phyloP scores from a whole-genome alignment of 345 rosid species.

The Hevea brasiliensis region DNA sequence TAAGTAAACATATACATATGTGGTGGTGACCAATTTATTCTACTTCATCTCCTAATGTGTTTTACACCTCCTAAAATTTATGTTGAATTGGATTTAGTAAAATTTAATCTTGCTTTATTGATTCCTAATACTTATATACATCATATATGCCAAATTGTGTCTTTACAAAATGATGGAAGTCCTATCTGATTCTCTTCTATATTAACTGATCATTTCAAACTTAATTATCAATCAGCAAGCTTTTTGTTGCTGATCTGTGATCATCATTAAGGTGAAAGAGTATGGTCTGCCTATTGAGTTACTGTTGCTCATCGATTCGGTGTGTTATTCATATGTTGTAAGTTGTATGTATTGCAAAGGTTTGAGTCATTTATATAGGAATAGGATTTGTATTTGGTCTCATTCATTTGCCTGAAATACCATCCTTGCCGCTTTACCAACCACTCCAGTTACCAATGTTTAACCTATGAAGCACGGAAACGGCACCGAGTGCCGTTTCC shows the following conservation, averaged over 20 bases:
- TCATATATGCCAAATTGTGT: background rate
- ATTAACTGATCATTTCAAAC: background rate
- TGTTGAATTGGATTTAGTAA: background rate
- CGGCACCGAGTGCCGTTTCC: too few species aligned
- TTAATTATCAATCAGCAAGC: background rate
- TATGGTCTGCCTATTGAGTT: background rate
- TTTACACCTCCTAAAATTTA: background rate
- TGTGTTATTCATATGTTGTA: background rate
- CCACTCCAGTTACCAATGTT: background rate
- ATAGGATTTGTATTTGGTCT: background rate
- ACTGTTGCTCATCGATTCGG: background rate
- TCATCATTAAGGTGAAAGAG: background rate
- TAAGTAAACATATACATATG: slow-evolving; percentile 8
- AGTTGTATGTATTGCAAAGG: background rate
- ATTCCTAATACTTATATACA: background rate
- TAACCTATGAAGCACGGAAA: too few species aligned
- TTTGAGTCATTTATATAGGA: background rate
- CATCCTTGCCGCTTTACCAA: background rate
- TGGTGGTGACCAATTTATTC: slow-evolving; percentile 3
- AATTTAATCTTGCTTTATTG: background rate
- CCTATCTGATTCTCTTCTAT: background rate
- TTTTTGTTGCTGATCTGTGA: background rate
- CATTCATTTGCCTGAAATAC: background rate
- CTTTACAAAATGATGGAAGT: background rate
- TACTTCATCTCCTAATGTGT: background rate